Evolutionary conservation across 768 basidiomycete species (phyloP).

Genomic region (Suillus plorans): DNA sequence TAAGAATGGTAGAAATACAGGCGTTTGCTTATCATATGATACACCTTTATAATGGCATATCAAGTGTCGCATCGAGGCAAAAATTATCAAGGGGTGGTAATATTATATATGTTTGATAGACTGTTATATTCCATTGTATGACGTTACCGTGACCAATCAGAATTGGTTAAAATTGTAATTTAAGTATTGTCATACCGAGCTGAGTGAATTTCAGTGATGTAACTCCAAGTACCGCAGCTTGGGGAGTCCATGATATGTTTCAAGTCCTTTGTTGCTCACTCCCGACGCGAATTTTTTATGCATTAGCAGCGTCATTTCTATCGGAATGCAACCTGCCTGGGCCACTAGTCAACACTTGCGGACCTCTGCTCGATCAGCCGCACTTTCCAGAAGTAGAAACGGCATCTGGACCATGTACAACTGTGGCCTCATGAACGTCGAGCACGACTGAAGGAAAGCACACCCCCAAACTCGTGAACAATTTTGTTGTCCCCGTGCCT

Average conservation of each 20-base stretch:
- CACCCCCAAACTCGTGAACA: not conserved
- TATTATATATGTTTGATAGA: no score
- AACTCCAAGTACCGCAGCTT: no score
- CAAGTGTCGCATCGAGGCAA: no score
- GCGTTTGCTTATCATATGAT: no score
- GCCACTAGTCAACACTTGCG: slow-evolving; percentile 3
- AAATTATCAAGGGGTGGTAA: no score
- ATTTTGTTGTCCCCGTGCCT: not conserved
- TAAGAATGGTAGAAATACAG: no score
- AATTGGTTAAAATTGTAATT: no score
- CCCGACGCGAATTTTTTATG: not conserved
- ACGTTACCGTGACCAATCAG: no score
- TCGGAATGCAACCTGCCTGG: not conserved
- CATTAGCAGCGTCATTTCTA: not conserved
- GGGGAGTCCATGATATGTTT: not conserved
- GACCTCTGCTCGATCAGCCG: slow-evolving; percentile 5
- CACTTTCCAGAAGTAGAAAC: slow-evolving; percentile 4
- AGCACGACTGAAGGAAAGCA: not conserved
- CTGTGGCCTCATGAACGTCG: not conserved
- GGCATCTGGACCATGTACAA: not conserved
- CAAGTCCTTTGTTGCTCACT: not conserved
- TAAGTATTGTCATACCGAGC: no score
- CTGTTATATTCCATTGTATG: no score
- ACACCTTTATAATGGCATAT: no score
- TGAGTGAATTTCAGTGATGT: no score